Evolutionary conservation across 768 basidiomycete species (phyloP).

Genomic region (Chalciporus sphaerocephalus): DNA sequence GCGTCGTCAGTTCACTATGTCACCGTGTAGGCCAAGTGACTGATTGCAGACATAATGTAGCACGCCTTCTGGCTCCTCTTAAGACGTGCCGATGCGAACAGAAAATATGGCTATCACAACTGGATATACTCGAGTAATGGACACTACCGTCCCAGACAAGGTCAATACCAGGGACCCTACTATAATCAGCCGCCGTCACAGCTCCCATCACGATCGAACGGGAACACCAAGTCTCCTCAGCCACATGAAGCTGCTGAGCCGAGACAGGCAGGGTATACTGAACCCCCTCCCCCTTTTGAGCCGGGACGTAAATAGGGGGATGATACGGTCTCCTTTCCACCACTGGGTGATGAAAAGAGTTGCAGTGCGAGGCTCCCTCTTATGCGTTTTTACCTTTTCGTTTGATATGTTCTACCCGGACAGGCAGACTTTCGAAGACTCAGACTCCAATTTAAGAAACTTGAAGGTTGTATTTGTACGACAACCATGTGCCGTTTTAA

Average conservation of each 20-base stretch:
- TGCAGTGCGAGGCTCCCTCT: too few relatives aligned
- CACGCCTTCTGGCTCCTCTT: conserved; percentile 88
- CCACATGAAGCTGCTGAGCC: not conserved
- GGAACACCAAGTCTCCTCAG: not conserved
- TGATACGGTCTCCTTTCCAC: not conserved
- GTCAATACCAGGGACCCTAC: not conserved
- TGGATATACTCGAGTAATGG: conserved; percentile 9
- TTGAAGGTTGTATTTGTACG: too few relatives aligned
- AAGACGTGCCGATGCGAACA: conserved; percentile 75
- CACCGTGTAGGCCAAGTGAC: too few relatives aligned
- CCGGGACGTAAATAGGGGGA: not conserved
- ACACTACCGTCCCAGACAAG: not conserved
- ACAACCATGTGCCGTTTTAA: too few relatives aligned
- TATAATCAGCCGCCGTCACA: not conserved
- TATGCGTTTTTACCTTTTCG: too few relatives aligned
- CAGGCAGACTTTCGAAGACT: too few relatives aligned
- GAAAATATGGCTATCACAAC: conserved; percentile 31
- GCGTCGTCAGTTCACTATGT: conserved; percentile 39
- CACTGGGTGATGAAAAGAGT: too few relatives aligned
- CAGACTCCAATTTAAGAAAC: too few relatives aligned
- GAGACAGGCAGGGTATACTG: not conserved
- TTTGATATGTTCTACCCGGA: too few relatives aligned
- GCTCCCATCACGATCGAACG: not conserved
- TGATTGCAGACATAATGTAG: too few relatives aligned
- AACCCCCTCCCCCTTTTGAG: not conserved